Percentiles rank a stretch among this genome's conserved stretches.
phyloP scores from a whole-genome alignment of 371 early-diverging fungal genomes.

The Paraphysoderma sedebokerense region DNA sequence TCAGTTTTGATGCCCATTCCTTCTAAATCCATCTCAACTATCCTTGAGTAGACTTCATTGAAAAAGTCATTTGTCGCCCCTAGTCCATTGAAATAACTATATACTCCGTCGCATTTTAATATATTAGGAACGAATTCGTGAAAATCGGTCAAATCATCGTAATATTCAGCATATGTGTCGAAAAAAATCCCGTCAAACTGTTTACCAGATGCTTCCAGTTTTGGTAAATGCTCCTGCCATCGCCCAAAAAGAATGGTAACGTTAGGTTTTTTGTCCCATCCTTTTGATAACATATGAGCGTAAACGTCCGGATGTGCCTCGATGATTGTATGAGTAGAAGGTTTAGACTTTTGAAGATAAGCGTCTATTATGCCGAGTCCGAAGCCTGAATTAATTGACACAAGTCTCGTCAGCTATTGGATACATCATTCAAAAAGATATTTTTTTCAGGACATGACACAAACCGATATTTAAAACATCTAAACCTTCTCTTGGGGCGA shows the following conservation, averaged over 20 bases:
- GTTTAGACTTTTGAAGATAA: conserved; percentile 51
- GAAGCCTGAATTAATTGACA: conserved; percentile 54
- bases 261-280: conserved; percentile 68
- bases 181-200: conserved; percentile 67
- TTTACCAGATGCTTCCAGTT: conserved; percentile 41
- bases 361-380: conserved; percentile 83
- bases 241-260: conserved; percentile 76
- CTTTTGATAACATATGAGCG: conserved; percentile 58
- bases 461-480: conserved; percentile 35
- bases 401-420: neutral
- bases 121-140: conserved; percentile 65
- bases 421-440: too few relatives aligned
- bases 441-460: too few relatives aligned
- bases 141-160: conserved; percentile 72
- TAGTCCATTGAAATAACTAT: conserved; percentile 88
- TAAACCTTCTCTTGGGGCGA: conserved; percentile 47
- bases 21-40: conserved; percentile 62
- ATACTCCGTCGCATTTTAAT: conserved; percentile 42
- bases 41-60: conserved; percentile 79
- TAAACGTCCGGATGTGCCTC: conserved; percentile 96
- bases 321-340: conserved; percentile 65
- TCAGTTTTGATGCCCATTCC: conserved; percentile 59
- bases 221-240: conserved; percentile 79
- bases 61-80: conserved; percentile 86
- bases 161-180: conserved; percentile 88